Conservation (phyloP, 371 early-diverging fungal species). For the Actinomortierella ambigua region DNA sequence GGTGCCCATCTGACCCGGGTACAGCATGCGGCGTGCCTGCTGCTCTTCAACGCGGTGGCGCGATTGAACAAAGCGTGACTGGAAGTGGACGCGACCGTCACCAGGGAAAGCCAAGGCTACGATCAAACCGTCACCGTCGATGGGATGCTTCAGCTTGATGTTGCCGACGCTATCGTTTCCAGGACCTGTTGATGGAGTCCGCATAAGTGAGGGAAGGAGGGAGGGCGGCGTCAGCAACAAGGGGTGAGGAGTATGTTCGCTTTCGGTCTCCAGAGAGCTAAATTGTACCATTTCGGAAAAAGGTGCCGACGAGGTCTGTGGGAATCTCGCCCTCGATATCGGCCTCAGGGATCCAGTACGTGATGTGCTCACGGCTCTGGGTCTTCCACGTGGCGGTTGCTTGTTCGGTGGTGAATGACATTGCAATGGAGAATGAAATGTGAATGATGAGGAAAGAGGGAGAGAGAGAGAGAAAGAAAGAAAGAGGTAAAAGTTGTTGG, state of each 20-base stretch:
- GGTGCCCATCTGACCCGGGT: constrained; percentile 45
- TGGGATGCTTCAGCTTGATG: constrained; percentile 29
- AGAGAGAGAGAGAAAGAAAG: not conserved
- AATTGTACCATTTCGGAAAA: constrained; percentile 41
- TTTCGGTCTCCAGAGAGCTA: not conserved
- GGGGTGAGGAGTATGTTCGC: no score
- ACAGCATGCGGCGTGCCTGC: constrained; percentile 31
- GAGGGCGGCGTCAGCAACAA: no score
- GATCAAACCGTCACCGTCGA: constrained; percentile 40
- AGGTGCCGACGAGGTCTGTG: constrained; percentile 42
- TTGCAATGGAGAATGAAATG: constrained; percentile 7
- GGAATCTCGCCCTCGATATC: constrained; percentile 41
- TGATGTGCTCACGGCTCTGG: constrained; percentile 26
- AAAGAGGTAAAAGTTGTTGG: no score
- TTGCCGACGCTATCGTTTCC: constrained; percentile 37
- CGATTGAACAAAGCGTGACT: constrained; percentile 45
- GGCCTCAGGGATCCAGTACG: constrained; percentile 43
- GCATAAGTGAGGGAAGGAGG: no score
- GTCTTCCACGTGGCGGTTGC: constrained; percentile 37
- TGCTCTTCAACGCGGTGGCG: constrained; percentile 45
- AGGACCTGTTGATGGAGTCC: constrained; percentile 15
- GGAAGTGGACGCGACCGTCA: constrained; percentile 40
- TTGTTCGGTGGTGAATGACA: constrained; percentile 11
- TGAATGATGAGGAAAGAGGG: constrained; percentile 11
- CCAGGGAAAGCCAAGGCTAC: constrained; percentile 37